Conservation (phyloP, 2,329 filamentous ascomycete species). For the Zopfia rhizophila region DNA sequence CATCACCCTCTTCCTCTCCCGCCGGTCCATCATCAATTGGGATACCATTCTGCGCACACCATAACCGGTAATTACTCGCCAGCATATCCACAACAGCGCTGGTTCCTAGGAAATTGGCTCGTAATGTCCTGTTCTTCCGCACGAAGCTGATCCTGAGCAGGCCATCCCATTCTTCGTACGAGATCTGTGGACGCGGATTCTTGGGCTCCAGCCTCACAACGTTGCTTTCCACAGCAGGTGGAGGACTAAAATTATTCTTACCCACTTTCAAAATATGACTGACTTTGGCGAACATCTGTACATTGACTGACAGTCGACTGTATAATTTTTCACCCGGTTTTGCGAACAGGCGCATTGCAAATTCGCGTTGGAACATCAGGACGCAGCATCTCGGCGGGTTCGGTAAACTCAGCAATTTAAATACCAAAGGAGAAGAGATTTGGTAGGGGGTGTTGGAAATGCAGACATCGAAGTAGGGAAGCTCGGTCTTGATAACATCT, state of each 20-base stretch:
- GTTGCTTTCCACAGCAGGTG: constrained; percentile 89
- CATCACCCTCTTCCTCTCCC: constrained; percentile 44
- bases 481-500: constrained; percentile 87
- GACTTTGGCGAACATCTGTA: constrained; percentile 87
- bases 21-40: constrained; percentile 72
- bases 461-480: constrained; percentile 81
- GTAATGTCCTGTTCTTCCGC: constrained; percentile 89
- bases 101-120: constrained; percentile 82
- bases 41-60: constrained; percentile 87
- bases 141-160: constrained; percentile 84
- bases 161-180: constrained; percentile 95
- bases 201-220: constrained; percentile 93
- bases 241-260: constrained; percentile 95
- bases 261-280: constrained; percentile 88
- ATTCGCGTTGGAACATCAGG: constrained; percentile 97
- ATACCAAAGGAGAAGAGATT: constrained; percentile 92
- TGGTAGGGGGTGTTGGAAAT: constrained; percentile 81
- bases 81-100: constrained; percentile 83
- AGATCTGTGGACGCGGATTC: constrained; percentile 83
- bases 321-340: constrained; percentile 89
- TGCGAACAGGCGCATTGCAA: constrained; percentile 88
- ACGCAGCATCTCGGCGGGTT: constrained; percentile 85
- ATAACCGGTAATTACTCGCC: constrained; percentile 88
- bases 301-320: constrained; percentile 89
- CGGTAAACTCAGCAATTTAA: constrained; percentile 84